phyloP scores from a whole-genome alignment of 768 basidiomycete species.

The Boletellus ananas region DNA sequence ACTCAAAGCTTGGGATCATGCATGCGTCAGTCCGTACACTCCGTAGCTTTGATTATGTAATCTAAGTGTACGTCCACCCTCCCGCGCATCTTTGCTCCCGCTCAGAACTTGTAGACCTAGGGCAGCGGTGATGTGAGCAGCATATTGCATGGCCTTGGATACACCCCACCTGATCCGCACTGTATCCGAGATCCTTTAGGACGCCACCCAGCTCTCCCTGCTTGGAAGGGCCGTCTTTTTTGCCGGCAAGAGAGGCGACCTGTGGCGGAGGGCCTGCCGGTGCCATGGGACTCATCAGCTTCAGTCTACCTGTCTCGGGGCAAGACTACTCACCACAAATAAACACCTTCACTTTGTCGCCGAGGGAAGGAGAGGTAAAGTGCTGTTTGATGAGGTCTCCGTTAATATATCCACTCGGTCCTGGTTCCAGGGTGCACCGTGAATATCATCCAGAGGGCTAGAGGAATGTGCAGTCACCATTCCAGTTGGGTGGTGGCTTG shows the following conservation, averaged over 20 bases:
- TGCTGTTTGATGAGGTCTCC: slow-evolving; percentile 70
- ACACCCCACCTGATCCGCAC: slow-evolving; percentile 68
- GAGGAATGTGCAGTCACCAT: slow-evolving; percentile 42
- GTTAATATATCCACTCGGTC: slow-evolving; percentile 71
- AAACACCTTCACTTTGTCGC: slow-evolving; percentile 83
- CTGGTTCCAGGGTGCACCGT: slow-evolving; percentile 28
- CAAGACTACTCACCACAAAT: slow-evolving; percentile 66
- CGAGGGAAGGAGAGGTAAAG: slow-evolving; percentile 57
- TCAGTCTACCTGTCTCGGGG: background rate
- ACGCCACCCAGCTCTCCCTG: slow-evolving; percentile 81
- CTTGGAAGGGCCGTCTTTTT: slow-evolving; percentile 75
- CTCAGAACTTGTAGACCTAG: slow-evolving; percentile 43
- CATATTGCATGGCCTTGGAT: background rate
- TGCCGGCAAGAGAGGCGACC: slow-evolving; percentile 83
- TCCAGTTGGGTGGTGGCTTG: slow-evolving; percentile 57
- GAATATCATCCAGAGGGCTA: slow-evolving; percentile 2
- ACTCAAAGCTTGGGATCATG: slow-evolving; percentile 19
- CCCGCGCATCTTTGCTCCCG: background rate
- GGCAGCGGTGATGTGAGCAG: slow-evolving; percentile 3
- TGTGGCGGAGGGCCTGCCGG: slow-evolving; percentile 72
- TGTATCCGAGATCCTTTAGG: slow-evolving; percentile 87
- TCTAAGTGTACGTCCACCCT: slow-evolving; percentile 10
- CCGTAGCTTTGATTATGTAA: slow-evolving; percentile 26
- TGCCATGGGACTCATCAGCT: background rate
- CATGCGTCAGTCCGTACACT: slow-evolving; percentile 22